Evolutionary conservation across 352 stramenopile genomes (phyloP).

Genomic region (Thraustochytrium sp.): DNA sequence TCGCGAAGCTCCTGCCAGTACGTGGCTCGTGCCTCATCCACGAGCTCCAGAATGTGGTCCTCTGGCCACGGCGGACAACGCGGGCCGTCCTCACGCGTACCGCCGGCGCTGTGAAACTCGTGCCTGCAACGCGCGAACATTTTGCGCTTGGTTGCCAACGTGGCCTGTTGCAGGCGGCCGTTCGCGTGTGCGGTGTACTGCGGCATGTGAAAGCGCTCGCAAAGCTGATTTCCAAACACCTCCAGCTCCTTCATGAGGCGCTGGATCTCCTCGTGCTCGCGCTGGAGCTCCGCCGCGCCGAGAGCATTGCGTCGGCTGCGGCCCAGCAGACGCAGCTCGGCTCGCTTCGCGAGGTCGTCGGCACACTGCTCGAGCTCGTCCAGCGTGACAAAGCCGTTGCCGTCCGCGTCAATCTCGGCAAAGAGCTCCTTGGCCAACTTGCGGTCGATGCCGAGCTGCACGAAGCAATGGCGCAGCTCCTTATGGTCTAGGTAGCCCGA

Average conservation of each 20-base stretch:
- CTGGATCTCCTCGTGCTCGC: not conserved
- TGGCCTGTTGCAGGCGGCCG: not conserved
- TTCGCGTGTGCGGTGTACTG: not conserved
- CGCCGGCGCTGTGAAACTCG: not conserved
- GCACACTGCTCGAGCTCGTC: slow-evolving; percentile 36
- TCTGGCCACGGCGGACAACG: not conserved
- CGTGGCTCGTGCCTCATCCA: not conserved
- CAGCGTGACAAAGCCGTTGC: slow-evolving; percentile 35
- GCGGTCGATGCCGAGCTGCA: not conserved
- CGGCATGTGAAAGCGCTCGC: not conserved
- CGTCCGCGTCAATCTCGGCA: slow-evolving; percentile 33
- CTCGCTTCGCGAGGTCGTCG: not conserved
- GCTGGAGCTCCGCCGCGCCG: not conserved
- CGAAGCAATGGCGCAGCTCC: slow-evolving; percentile 27
- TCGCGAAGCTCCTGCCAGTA: not conserved
- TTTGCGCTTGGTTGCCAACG: not conserved
- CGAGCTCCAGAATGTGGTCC: not conserved
- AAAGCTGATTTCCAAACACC: not conserved
- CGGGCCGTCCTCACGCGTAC: too few species aligned
- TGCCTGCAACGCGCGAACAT: not conserved
- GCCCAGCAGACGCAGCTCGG: not conserved
- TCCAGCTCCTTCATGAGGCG: not conserved
- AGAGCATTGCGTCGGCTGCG: not conserved
- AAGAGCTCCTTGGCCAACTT: slow-evolving; percentile 2
- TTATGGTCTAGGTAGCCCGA: slow-evolving; percentile 36